phyloP scores from a whole-genome alignment of 805 yeast species.

The Candida golubevii region DNA sequence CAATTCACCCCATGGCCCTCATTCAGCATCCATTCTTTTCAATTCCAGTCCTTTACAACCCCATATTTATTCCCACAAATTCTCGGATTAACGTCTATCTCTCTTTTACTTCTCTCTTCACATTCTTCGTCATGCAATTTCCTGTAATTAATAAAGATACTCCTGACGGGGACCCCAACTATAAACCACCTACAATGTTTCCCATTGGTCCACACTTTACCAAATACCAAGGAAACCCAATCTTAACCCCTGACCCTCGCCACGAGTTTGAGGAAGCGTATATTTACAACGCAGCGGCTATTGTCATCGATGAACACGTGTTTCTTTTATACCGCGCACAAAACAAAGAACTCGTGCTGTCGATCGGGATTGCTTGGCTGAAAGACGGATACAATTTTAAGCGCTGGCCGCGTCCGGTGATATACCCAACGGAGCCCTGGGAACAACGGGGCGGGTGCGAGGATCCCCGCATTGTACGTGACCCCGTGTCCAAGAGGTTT shows the following conservation, averaged over 20 bases:
- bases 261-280: conserved; percentile 36
- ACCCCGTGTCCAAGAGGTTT: conserved; percentile 31
- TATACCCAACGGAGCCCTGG: conserved; percentile 36
- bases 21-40: too few relatives aligned
- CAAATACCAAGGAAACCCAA: conserved; percentile 34
- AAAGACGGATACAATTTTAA: conserved; percentile 34
- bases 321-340: conserved; percentile 39
- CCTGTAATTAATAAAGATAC: conserved; percentile 27
- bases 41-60: too few relatives aligned
- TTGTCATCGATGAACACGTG: conserved; percentile 35
- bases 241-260: conserved; percentile 34
- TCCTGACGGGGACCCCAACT: conserved; percentile 28
- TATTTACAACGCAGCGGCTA: conserved; percentile 40
- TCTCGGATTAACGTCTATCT: too few relatives aligned
- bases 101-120: not conserved
- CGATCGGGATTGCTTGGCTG: conserved; percentile 41
- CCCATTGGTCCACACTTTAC: conserved; percentile 39
- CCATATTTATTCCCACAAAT: too few relatives aligned
- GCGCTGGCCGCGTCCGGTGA: conserved; percentile 28
- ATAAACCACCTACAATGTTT: conserved; percentile 31
- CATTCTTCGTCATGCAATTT: conserved; percentile 7
- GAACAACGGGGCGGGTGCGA: conserved; percentile 41
- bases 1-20: too few relatives aligned
- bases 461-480: conserved; percentile 40
- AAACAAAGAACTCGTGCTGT: conserved; percentile 27